phyloP scores from a whole-genome alignment of 176 grass and related monocot species.

The Phoenix roebelenii region DNA sequence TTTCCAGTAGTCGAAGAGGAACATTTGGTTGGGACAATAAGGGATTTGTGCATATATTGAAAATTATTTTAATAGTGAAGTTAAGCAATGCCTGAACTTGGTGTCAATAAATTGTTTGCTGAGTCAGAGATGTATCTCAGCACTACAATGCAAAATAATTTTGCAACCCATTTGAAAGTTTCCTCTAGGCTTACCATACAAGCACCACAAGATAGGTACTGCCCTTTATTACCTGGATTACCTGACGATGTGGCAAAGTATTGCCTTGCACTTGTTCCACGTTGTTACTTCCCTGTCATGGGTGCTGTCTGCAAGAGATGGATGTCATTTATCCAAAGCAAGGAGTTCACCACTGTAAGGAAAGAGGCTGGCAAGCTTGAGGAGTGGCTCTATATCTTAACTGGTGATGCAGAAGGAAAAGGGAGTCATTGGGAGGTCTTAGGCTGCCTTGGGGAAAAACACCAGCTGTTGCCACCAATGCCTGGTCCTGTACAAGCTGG shows the following conservation, averaged over 20 bases:
- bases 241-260: conserved; percentile 63
- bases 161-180: conserved; percentile 9
- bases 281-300: conserved; percentile 33
- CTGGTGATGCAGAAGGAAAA: conserved; percentile 21
- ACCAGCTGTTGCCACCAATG: conserved; percentile 49
- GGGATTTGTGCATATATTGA: background rate
- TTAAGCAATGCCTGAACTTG: conserved; percentile 26
- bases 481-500: conserved; percentile 36
- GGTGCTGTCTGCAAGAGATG: conserved; percentile 60
- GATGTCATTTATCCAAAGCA: conserved; percentile 52
- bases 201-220: conserved; percentile 13
- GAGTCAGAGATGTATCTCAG: conserved; percentile 8
- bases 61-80: background rate
- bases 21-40: background rate
- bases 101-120: background rate
- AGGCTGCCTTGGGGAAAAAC: conserved; percentile 23
- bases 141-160: conserved; percentile 1
- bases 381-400: conserved; percentile 53
- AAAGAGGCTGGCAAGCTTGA: conserved; percentile 40
- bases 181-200: conserved; percentile 3
- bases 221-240: conserved; percentile 43
- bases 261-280: conserved; percentile 48
- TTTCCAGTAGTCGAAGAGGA: conserved; percentile 21
- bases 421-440: conserved; percentile 45
- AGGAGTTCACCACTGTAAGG: conserved; percentile 44